Base-by-base conservation (phyloP, 139 green algal species). In the Chlamydomonas eustigma region DNA sequence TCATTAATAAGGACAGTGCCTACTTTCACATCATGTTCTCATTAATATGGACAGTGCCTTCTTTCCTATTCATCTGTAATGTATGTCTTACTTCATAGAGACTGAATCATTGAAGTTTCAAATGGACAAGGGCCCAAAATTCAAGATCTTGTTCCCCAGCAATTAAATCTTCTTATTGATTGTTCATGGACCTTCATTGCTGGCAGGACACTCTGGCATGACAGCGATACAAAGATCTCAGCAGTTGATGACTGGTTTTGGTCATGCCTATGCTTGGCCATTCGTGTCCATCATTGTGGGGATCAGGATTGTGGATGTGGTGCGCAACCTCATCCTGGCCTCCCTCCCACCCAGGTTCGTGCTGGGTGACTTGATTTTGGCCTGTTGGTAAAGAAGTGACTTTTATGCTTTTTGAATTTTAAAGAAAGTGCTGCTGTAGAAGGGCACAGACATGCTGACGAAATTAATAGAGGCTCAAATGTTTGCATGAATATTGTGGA, bases 291-390 rank as follows among this genome's bases (percentile, higher is more conserved):
- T 86, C 44, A 81, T 85, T 32, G 50, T 74, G 5, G 52, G 18
- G 38, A 39, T 73, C 2, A 70, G 69, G 1, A 3, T 74, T 22
- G 44, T 75, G 6, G 69, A 81, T 39, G 58, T 44, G 0, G 24
- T 73, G 34, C 69, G 63, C 31, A 77, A 79, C 25, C n/a, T 80
- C 4, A 58, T 73, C 50, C 64, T 89, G 44, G 51, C 78, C 2
- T 63, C 72, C 0, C 44, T 89, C 44, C 84, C 84, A 0, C 37
- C 65, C 2, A 66, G 84, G 33, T 89, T 75, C 76, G 87, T 81
- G 84, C 77, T 64, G 44, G 44, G n/a, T n/a, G n/a, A n/a, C n/a
- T n/a, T n/a, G n/a, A n/a, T n/a, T n/a, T n/a, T n/a, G n/a, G n/a
- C n/a, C n/a, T n/a, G n/a, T n/a, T n/a, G n/a, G n/a, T n/a, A n/a